phyloP scores from a whole-genome alignment of 2,329 filamentous ascomycete species.

The Xylaria sp. region DNA sequence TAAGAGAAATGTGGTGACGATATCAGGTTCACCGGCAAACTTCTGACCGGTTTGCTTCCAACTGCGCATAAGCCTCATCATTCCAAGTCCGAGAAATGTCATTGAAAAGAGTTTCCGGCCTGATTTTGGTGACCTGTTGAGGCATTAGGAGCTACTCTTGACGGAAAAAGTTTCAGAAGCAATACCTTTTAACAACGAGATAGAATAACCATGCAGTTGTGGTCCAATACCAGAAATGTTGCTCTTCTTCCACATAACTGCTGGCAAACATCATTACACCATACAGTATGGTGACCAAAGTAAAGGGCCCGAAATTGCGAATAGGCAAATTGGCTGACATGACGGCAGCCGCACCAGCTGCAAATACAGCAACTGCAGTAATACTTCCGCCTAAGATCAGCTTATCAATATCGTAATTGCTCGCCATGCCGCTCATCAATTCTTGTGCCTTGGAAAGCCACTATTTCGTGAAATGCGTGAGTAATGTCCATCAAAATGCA shows the following conservation, averaged over 20 bases:
- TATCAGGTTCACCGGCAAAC: constrained; percentile 88
- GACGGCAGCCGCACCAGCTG: constrained; percentile 40
- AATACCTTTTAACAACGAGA: constrained; percentile 60
- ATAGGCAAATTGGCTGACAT: constrained; percentile 48
- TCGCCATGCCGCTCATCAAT: constrained; percentile 88
- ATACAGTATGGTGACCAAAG: constrained; percentile 70
- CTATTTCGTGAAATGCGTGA: constrained; percentile 45
- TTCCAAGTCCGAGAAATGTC: constrained; percentile 63
- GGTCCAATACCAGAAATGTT: constrained; percentile 98
- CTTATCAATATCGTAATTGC: constrained; percentile 83
- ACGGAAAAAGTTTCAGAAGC: not conserved
- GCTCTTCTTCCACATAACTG: constrained; percentile 97
- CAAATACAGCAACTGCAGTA: constrained; percentile 53
- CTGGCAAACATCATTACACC: constrained; percentile 96
- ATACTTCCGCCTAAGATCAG: constrained; percentile 60
- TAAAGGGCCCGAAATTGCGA: constrained; percentile 56
- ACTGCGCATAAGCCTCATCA: constrained; percentile 74
- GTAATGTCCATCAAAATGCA: not conserved
- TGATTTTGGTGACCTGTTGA: constrained; percentile 38
- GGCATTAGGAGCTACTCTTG: constrained; percentile 18
- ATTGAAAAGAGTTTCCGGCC: constrained; percentile 48
- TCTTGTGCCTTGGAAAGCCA: constrained; percentile 81
- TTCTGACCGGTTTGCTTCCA: constrained; percentile 99
- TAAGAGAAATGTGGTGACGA: constrained; percentile 77
- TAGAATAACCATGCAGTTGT: constrained; percentile 75